Conservation (phyloP, 192 early-diverging fungal species). For the Coemansia sp. region DNA sequence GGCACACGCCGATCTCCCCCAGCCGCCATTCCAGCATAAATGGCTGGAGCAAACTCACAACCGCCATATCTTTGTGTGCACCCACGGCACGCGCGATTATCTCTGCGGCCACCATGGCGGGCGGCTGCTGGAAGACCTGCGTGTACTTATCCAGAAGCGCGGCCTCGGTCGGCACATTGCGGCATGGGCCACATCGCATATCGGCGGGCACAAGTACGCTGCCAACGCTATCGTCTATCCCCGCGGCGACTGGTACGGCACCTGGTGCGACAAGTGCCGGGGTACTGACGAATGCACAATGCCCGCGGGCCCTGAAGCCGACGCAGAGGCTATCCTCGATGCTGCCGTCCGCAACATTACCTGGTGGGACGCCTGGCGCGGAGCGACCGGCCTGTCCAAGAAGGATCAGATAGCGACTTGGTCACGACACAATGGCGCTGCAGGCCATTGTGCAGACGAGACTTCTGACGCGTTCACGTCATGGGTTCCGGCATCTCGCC, state of each 20-base stretch:
- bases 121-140: slow-evolving; percentile 21
- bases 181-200: slow-evolving; percentile 45
- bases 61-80: slow-evolving; percentile 49
- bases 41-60: slow-evolving; percentile 38
- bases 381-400: slow-evolving; percentile 41
- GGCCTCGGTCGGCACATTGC: slow-evolving; percentile 15
- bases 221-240: slow-evolving; percentile 49
- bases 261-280: slow-evolving; percentile 33
- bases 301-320: background rate
- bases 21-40: slow-evolving; percentile 26
- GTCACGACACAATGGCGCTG: slow-evolving; percentile 1
- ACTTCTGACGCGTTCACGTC: slow-evolving; percentile 9
- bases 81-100: slow-evolving; percentile 36
- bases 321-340: slow-evolving; percentile 30
- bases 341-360: slow-evolving; percentile 16
- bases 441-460: background rate
- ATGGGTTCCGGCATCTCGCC: slow-evolving; percentile 16
- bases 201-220: slow-evolving; percentile 50
- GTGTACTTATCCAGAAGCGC: slow-evolving; percentile 13
- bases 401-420: slow-evolving; percentile 37
- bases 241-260: slow-evolving; percentile 49
- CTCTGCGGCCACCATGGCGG: slow-evolving; percentile 35
- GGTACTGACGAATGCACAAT: background rate
- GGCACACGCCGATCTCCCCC: slow-evolving; percentile 3
- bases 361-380: slow-evolving; percentile 49